Evolutionary conservation across 2,329 filamentous ascomycete species (phyloP).

Genomic region (Chaetomiaceae sp.): DNA sequence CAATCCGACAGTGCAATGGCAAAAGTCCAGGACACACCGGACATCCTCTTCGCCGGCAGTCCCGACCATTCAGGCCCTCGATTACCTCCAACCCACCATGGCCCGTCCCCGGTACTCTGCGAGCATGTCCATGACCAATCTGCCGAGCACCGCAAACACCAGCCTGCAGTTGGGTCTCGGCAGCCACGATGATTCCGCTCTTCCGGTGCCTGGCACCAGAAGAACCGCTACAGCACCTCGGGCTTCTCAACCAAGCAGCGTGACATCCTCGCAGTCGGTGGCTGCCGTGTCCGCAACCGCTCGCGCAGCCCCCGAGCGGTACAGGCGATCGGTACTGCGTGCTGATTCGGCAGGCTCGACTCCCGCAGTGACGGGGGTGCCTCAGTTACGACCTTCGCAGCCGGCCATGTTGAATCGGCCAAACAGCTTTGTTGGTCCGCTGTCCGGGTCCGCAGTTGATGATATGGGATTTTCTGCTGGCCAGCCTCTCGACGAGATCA

Average conservation of each 20-base stretch:
- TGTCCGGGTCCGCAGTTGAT: conserved; percentile 54
- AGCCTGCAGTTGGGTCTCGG: conserved; percentile 36
- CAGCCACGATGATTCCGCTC: conserved; percentile 49
- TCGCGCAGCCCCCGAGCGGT: conserved; percentile 76
- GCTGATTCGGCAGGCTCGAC: conserved; percentile 40
- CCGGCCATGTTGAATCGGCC: conserved; percentile 41
- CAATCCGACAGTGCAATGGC: conserved; percentile 49
- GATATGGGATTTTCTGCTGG: conserved; percentile 62
- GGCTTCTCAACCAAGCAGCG: conserved; percentile 36
- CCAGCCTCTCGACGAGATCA: conserved; percentile 59
- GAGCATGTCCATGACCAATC: conserved; percentile 37
- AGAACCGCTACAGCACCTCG: conserved; percentile 39
- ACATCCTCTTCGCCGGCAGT: conserved; percentile 43
- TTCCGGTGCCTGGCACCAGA: conserved; percentile 40
- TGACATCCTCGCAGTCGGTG: conserved; percentile 43
- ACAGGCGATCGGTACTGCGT: conserved; percentile 62
- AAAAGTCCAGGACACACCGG: conserved; percentile 45
- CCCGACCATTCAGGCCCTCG: conserved; percentile 37
- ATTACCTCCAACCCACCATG: conserved; percentile 31
- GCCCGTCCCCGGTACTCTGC: conserved; percentile 31
- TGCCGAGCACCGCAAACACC: conserved; percentile 36
- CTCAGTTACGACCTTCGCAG: conserved; percentile 34
- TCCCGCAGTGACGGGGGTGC: conserved; percentile 17
- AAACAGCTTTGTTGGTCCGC: conserved; percentile 47
- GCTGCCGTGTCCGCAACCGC: conserved; percentile 53